Evolutionary conservation across 176 grass and related monocot genomes (phyloP), one percentile per base, ranked within the genome.

Genomic region (Stipa capillata): DNA sequence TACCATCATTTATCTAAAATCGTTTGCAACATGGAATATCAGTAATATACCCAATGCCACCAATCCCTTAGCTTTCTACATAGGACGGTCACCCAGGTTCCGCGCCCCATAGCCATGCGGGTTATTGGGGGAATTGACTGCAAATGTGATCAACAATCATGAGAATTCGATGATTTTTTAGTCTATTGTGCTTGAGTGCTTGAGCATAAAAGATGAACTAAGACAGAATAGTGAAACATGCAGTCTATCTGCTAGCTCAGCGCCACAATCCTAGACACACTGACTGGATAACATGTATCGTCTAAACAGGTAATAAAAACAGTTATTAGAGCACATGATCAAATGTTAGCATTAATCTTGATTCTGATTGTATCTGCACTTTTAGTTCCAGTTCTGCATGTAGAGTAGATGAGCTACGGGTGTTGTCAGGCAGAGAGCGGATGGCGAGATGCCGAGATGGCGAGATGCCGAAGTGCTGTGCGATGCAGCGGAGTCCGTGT

Each of bases 71-170:
- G 80, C 60, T 99, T 99, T 33, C 97, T 90, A 75, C 97, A 99
- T 49, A 99, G 85, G 27, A 88, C 97, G 0, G 97, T 99, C 37
- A 99, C 92, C 97, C 97, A 99, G 23, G 97, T 99, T 78, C 88
- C 90, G 63, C 86, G 97, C 40, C 92, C 90, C 87, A 99, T 83
- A 55, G 90, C 97, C 97, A 99, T 96, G 55, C 97, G 90, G 52
- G 92, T 99, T 79, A 99, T 62, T 74, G 97, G 97, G 87, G 97
- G 97, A 76, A 99, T 99, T 32, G 90, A 94, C 97, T 99, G 88
- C 87, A 59, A n/a, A 86, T 89, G 73, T 65, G 55, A 81, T 54
- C 66, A 87, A 68, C 17, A 74, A 79, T 76, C 69, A 80, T 62
- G 61, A 85, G 72, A 73, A 67, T 37, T 55, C 24, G 18, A 75